Base-by-base conservation (phyloP, 1,284 basidiomycete species). In the Coniophora puteana region DNA sequence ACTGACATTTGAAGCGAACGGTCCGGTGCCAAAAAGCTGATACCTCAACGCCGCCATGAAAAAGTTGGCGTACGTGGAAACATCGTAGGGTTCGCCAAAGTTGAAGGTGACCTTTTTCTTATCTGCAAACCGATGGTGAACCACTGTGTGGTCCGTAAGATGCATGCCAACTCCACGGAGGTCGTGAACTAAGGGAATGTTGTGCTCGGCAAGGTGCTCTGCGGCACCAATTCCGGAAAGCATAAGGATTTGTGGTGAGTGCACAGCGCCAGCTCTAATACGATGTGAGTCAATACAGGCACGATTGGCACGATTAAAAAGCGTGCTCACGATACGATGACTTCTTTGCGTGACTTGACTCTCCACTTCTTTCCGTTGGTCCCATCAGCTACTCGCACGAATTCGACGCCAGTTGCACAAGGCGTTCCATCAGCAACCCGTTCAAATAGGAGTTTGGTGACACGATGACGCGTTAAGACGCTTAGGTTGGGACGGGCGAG, bases 401-500 rank as follows among this genome's bases (percentile, higher is more conserved):
- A 23, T 37, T 67, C 57, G 13, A 68, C 56, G 18, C 61, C 66
- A 21, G 55, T 36, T 4, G 61, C 61, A 6, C 44, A 43, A 2
- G 47, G 44, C 17, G n/a, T n/a, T n/a, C 30, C 35, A 29, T 29
- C 40, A 22, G 14, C 10, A 8, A 58, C 54, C 4, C 59, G 63
- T 41, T 79, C 76, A 53, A 86, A 84, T 2, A 81, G 47, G 14
- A 83, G 55, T 16, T 69, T 66, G 38, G 61, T 58, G 2, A 56
- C 56, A 24, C 50, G 50, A 14, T 55, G 57, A 1, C 51, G 41
- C 13, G 63, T 52, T 4, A 61, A 57, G 29, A 70, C 55, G 7
- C 57, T 63, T 6, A 70, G 57, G 39, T 71, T 71, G 1, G 58
- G 55, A 5, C 69, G 54, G 1, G 35, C 29, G 17, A 64, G 51